Percentiles rank a stretch among this genome's conserved stretches.
Conservation (phyloP, 306 rosid species). For the Elaeagnus macrophylla region DNA sequence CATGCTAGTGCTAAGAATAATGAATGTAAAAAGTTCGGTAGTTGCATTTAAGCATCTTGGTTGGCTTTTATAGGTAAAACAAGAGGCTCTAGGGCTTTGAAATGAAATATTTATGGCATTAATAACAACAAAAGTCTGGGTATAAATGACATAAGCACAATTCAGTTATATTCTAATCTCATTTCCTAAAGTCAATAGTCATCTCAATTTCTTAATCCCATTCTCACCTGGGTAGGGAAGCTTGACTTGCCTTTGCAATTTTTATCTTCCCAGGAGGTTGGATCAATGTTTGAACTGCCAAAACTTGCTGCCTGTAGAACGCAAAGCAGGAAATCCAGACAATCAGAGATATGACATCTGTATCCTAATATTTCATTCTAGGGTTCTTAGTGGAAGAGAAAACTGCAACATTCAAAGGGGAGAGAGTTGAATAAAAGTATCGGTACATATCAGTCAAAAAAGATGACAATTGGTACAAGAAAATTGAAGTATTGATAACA, state of each 20-base stretch:
- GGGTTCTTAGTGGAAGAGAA: background rate
- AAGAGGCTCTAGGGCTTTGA: slow-evolving; percentile 83
- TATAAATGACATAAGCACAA: slow-evolving; percentile 16
- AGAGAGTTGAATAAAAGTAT: too few species aligned
- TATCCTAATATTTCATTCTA: background rate
- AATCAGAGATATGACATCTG: background rate
- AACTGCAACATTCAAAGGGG: background rate
- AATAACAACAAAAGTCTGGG: background rate
- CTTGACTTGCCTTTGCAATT: slow-evolving; percentile 98
- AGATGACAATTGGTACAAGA: too few species aligned
- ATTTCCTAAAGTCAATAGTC: background rate
- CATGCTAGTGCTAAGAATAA: slow-evolving; percentile 81
- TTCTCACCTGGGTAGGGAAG: slow-evolving; percentile 93
- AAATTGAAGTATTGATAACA: background rate
- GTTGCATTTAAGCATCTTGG: slow-evolving; percentile 78
- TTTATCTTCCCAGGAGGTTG: slow-evolving; percentile 99
- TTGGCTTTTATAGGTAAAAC: slow-evolving; percentile 65
- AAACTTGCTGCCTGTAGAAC: slow-evolving; percentile 78
- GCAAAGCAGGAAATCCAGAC: background rate
- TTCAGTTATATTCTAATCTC: too few species aligned
- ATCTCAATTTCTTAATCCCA: slow-evolving; percentile 3
- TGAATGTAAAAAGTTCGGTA: slow-evolving; percentile 63
- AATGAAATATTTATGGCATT: slow-evolving; percentile 14
- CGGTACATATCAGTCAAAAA: too few species aligned
- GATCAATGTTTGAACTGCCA: slow-evolving; percentile 99